Evolutionary conservation across 306 rosid species (phyloP), one percentile per base, ranked within the genome.

Genomic region (Casuarina equisetifolia): DNA sequence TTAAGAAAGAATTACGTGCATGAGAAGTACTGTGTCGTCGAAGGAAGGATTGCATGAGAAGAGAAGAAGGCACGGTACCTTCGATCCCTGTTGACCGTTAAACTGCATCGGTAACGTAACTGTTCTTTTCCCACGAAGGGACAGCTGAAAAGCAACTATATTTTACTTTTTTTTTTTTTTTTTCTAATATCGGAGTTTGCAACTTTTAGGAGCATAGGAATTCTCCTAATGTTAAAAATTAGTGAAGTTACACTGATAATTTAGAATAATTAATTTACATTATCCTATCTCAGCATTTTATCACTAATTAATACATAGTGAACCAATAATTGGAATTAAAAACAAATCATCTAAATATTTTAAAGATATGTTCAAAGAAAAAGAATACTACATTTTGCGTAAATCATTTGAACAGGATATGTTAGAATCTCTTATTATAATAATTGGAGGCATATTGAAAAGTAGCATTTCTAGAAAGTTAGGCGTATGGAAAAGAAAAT

Each of bases 1-100:
- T 52, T 46, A 44, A 80, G 61, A 68, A 83, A 61, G 58, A 20
- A 55, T 84, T 74, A 74, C 84, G 90, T 85, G 90, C 85, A 82
- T 81, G 82, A 83, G 83, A 38, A 17, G 73, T 74, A 6, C 71
- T 73, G 53, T 85, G 71, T 5, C 19, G 9, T 4, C 8, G 44
- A 55, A 25, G 9, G 55, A 75, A 84, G 78, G 20, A 9, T 38
- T 58, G 84, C 76, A 82, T 15, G 32, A 70, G 73, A 86, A 67
- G 53, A 9, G 46, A 63, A 3, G 74, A 59, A 61, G 35, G n/a
- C 25, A 4, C 46, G 43, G 59, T 45, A 53, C 58, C 50, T 35
- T 57, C 66, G 15, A 13, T 46, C 57, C 11, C 13, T 25, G 69
- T 77, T 81, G 73, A 79, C 85, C 85, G 66, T 62, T 76, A 74